Evolutionary conservation across 805 yeast species (phyloP), one percentile per base, ranked within the genome.

Genomic region (Metschnikowia cerradonensis): DNA sequence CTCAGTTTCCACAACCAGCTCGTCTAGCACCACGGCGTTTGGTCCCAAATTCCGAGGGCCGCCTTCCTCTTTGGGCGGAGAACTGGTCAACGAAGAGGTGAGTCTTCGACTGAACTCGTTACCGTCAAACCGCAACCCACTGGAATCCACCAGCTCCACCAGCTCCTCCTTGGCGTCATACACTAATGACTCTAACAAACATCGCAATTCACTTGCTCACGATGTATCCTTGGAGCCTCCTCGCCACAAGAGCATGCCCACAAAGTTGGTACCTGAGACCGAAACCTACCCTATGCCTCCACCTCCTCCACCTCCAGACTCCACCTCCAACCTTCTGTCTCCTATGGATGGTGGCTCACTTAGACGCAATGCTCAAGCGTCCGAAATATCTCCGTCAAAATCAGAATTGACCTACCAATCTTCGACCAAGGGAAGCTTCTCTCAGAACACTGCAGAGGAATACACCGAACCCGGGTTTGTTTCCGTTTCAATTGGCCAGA

Each of bases 401-500:
- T 43, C 48, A 17, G 49, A 51, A 8, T 7, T 22, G 26, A 32
- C 33, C 8, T 31, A 34, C 23, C 46, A 30, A 6, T 51, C 53
- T 7, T 48, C 56, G 2, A 45, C 26, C 17, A 44, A 36, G 13
- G 40, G 11, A 6, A 13, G 23, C 11, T 23, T 38, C 6, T 31
- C 49, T 14, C 36, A 45, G 26, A 15, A 10, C 17, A 14, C 13
- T 2, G 47, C 45, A 11, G 45, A 45, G 2, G 37, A 45, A 6
- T 36, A 31, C 26, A n/a, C 34, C 7, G 44, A 46, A 5, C 20
- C 49, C n/a, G 38, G 35, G 2, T 56, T 60, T 33, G 68, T 68
- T 13, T 52, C 68, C 7, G 65, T 73, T 4, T 61, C 71, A 0
- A 61, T 73, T 7, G 77, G 77, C 1, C 68, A 72, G 23, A 64